Base-by-base conservation (phyloP, 306 rosid species). In the Gynostemma pentaphyllum region DNA sequence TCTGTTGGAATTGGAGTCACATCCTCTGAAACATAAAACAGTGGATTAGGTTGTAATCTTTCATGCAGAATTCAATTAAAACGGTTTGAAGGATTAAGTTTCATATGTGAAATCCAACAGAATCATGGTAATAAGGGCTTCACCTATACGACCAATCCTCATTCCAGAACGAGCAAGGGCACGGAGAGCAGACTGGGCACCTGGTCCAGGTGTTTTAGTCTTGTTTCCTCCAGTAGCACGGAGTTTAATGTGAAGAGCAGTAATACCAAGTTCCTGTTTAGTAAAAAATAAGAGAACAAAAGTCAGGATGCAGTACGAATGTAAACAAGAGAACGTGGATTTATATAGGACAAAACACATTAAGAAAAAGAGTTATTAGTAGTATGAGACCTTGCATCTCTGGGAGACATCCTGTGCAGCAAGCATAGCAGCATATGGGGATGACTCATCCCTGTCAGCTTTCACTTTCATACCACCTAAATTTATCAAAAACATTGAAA, bases 221-320 rank as follows among this genome's bases (percentile, higher is more conserved):
- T 85, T 85, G 80, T 85, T 85, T 32, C 91, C 91, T 45, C 91
- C 91, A 0, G 87, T 85, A 9, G 91, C 87, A 22, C 91, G 83
- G 18, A 85, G 87, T 79, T 75, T 85, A 52, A 85, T 80, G 4
- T 85, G 87, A 62, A 85, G 80, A 1, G 91, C 91, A 5, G 91
- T 85, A 5, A 85, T 82, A 56, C 91, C 91, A 0, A 85, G 73
- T 50, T 85, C 91, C 91, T 85, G 79, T 13, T 51, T 18, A 45
- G 62, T 8, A 26, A 69, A 15, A 13, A 14, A 36, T 8, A 13
- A 50, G 1, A 28, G n/a, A 59, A 60, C 11, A 2, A n/a, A n/a
- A n/a, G n/a, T 2, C 14, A 1, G 8, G n/a, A 41, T 1, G 0
- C 9, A 14, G 9, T 14, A 7, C 48, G 5, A 36, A 15, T 37